These are phyloP conservation scores for Pythium insidiosum DNA, from an alignment of 352 stramenopile species.

Conservation along the genomic window DNA sequence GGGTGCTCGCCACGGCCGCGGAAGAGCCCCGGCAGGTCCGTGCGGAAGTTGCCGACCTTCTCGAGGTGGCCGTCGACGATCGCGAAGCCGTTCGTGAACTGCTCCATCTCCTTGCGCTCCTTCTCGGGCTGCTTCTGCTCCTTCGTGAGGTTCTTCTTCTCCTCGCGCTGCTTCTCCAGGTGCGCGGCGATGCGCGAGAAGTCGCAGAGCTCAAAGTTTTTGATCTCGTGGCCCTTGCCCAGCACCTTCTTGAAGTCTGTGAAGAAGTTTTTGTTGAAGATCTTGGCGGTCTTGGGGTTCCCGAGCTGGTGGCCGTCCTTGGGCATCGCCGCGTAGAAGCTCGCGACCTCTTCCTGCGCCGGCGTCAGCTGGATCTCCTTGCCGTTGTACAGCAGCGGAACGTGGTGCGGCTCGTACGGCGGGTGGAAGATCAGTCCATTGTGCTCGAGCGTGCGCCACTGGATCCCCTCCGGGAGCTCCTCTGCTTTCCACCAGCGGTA, in stretches of 20 bases:
- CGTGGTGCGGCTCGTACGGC: conserved; percentile 92
- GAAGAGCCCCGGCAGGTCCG: conserved; percentile 98
- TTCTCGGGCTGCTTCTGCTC: conserved; percentile 88
- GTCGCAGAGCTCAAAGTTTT: conserved; percentile 95
- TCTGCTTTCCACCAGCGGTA: conserved; percentile 99
- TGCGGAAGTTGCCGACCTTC: conserved; percentile 95
- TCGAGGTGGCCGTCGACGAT: conserved; percentile 98
- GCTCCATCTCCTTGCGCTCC: conserved; percentile 87
- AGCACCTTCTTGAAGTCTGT: conserved; percentile 87
- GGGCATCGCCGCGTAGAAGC: conserved; percentile 94
- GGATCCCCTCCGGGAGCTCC: conserved; percentile 89
- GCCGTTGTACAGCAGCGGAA: conserved; percentile 94
- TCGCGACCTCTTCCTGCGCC: conserved; percentile 92
- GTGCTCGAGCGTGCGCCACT: conserved; percentile 99
- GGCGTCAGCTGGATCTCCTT: conserved; percentile 92
- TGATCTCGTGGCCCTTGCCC: conserved; percentile 92
- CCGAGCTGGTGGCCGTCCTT: conserved; percentile 97
- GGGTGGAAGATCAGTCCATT: conserved; percentile 97
- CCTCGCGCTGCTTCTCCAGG: conserved; percentile 89
- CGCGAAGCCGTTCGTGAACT: conserved; percentile 93
- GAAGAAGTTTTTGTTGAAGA: conserved; percentile 99
- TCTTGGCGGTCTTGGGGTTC: conserved; percentile 94
- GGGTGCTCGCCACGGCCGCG: conserved; percentile 97
- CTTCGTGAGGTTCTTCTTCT: conserved; percentile 96
- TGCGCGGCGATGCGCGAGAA: conserved; percentile 93